Percentiles rank a stretch among this genome's conserved stretches.
phyloP scores from a whole-genome alignment of 352 stramenopile genomes.

The Salisapilia sapeloensis region DNA sequence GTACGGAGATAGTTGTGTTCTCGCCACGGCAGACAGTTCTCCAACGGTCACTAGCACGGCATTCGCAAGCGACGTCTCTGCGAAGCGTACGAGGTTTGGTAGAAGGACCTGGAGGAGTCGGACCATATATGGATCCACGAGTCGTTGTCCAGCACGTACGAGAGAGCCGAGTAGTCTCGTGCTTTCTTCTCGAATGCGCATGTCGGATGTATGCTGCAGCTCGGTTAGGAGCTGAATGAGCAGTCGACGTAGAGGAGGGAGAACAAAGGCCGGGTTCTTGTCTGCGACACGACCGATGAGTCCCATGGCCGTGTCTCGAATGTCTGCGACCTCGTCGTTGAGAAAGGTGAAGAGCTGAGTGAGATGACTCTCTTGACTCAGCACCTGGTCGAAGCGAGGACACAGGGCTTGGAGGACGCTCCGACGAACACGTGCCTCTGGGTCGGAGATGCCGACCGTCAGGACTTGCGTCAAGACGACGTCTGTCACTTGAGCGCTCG shows the following conservation, averaged over 20 bases:
- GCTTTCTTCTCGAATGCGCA: slow-evolving; percentile 76
- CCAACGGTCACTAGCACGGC: slow-evolving; percentile 70
- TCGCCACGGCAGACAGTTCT: slow-evolving; percentile 85
- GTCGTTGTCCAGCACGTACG: slow-evolving; percentile 70
- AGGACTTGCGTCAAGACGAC: slow-evolving; percentile 86
- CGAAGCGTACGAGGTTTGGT: slow-evolving; percentile 75
- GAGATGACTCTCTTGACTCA: slow-evolving; percentile 88
- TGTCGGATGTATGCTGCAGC: slow-evolving; percentile 84
- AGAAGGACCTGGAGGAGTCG: slow-evolving; percentile 53
- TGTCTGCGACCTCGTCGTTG: slow-evolving; percentile 83
- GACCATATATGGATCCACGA: slow-evolving; percentile 75
- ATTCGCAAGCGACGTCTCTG: slow-evolving; percentile 68
- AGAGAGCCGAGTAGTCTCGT: slow-evolving; percentile 72
- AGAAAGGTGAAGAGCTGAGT: slow-evolving; percentile 89
- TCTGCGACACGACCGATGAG: slow-evolving; percentile 88
- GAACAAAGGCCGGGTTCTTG: slow-evolving; percentile 91
- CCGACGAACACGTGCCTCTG: slow-evolving; percentile 78
- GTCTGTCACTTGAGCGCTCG: slow-evolving; percentile 85
- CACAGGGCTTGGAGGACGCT: slow-evolving; percentile 90
- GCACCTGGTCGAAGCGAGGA: slow-evolving; percentile 83
- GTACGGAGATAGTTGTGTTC: slow-evolving; percentile 85
- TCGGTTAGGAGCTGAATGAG: slow-evolving; percentile 92
- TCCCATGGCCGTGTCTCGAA: slow-evolving; percentile 84
- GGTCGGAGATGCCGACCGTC: slow-evolving; percentile 86
- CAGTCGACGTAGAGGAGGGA: slow-evolving; percentile 87